These are phyloP conservation scores for Musa acuminata DNA, from an alignment of 176 grass and related monocot genomes.

Conservation along the genomic window DNA sequence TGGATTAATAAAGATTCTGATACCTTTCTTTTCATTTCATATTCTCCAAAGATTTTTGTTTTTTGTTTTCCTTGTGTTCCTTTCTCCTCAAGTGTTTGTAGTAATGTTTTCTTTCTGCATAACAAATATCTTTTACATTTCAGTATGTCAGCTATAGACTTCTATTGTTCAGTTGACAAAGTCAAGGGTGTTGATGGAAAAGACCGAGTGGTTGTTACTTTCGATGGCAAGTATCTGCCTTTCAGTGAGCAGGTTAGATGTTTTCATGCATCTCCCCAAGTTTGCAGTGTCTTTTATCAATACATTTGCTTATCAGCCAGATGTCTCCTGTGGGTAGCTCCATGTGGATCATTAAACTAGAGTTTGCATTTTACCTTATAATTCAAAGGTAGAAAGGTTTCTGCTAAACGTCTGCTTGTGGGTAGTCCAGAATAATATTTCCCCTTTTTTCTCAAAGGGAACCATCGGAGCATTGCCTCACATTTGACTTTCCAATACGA, in stretches of 20 bases:
- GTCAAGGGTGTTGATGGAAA: slow-evolving; percentile 74
- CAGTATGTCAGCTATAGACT: slow-evolving; percentile 95
- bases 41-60: not conserved
- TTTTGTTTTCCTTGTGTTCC: not conserved
- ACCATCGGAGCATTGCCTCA: no score
- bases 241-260: slow-evolving; percentile 70
- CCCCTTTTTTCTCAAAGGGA: no score
- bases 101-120: not conserved
- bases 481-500: no score
- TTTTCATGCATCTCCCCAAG: not conserved
- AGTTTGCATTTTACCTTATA: no score
- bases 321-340: not conserved
- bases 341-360: no score
- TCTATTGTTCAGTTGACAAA: slow-evolving; percentile 92
- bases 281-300: not conserved
- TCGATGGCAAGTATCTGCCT: slow-evolving; percentile 94
- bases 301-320: not conserved
- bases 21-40: not conserved
- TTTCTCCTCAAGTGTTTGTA: not conserved
- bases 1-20: not conserved
- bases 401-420: no score
- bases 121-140: not conserved
- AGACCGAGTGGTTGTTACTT: slow-evolving; percentile 71
- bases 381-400: no score
- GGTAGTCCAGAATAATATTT: no score